Percentiles rank a stretch among this genome's conserved stretches.
phyloP scores from a whole-genome alignment of 2,329 filamentous ascomycete genomes.

The Talaromyces sp. region DNA sequence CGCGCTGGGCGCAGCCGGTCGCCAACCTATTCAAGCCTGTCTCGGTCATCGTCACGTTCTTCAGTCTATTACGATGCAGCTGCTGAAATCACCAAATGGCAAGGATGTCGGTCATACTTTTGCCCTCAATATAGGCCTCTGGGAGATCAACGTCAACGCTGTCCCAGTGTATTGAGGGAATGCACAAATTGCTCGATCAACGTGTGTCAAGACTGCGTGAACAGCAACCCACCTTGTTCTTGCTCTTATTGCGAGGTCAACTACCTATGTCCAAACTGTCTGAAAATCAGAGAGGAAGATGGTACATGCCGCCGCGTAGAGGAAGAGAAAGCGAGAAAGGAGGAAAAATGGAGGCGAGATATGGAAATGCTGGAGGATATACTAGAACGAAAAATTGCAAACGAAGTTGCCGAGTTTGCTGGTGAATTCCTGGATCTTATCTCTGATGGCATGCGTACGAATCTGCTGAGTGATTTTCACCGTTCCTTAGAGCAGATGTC shows the following conservation, averaged over 20 bases:
- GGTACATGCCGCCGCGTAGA: conserved; percentile 36
- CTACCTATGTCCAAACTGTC: conserved; percentile 43
- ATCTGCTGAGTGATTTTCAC: conserved; percentile 5
- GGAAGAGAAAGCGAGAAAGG: conserved; percentile 35
- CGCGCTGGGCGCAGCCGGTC: conserved; percentile 35
- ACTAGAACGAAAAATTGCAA: conserved; percentile 38
- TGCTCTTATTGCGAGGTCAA: conserved; percentile 42
- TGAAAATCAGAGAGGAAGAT: conserved; percentile 34
- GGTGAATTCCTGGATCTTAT: conserved; percentile 35
- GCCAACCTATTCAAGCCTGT: conserved; percentile 36
- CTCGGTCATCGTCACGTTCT: conserved; percentile 37
- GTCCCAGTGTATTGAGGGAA: conserved; percentile 40
- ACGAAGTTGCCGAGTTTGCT: conserved; percentile 38
- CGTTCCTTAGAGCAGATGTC: conserved; percentile 4
- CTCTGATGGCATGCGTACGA: conserved; percentile 4
- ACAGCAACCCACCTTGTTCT: conserved; percentile 37
- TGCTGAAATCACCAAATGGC: conserved; percentile 37
- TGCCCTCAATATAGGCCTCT: conserved; percentile 40
- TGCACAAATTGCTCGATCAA: conserved; percentile 43
- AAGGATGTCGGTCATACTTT: conserved; percentile 46
- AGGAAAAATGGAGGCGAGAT: conserved; percentile 39
- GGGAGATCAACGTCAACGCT: conserved; percentile 44
- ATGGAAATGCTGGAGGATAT: conserved; percentile 38
- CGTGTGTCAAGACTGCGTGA: conserved; percentile 43
- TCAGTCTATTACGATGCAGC: conserved; percentile 35